phyloP scores from a whole-genome alignment of 805 yeast species.

The Barnettozyma botsteinii region DNA sequence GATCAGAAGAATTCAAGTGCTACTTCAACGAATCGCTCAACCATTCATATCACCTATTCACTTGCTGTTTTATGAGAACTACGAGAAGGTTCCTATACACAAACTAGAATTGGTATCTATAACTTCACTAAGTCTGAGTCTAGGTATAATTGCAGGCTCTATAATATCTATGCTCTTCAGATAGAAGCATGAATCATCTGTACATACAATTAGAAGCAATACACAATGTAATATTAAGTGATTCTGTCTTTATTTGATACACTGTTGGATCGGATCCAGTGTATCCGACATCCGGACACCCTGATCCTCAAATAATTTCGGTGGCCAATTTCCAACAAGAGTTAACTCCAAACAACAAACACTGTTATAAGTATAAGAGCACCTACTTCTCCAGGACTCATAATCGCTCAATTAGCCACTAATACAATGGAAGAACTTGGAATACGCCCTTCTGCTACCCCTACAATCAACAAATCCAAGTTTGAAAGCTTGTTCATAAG shows the following conservation, averaged over 20 bases:
- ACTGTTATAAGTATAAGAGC: no score
- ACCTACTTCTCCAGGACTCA: background rate
- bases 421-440: constrained; percentile 60
- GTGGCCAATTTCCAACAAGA: constrained; percentile 17
- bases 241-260: no score
- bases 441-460: constrained; percentile 33
- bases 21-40: background rate
- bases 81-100: background rate
- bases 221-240: no score
- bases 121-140: constrained; percentile 4
- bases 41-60: constrained; percentile 14
- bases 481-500: constrained; percentile 26
- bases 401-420: background rate
- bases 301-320: no score
- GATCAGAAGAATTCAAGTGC: background rate
- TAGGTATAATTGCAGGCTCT: constrained; percentile 13
- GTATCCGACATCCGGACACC: no score
- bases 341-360: background rate
- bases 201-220: background rate
- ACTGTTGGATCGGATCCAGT: constrained; percentile 1
- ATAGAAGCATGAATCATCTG: background rate
- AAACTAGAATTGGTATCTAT: constrained; percentile 4
- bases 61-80: constrained; percentile 9
- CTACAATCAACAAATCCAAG: constrained; percentile 29
- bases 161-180: background rate